Conservation (phyloP, 1,284 basidiomycete species). For the Cerrena zonata region DNA sequence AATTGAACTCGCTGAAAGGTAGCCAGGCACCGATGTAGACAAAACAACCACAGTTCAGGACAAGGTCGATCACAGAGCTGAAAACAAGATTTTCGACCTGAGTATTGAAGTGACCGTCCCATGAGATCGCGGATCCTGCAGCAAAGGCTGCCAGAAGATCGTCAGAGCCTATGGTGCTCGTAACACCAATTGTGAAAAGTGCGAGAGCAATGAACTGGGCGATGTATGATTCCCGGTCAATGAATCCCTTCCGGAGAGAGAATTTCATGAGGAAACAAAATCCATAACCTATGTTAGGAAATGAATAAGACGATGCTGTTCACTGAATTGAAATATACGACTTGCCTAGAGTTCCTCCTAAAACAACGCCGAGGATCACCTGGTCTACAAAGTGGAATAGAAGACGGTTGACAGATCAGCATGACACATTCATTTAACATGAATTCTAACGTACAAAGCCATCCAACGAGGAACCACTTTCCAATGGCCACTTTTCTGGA, state of each 20-base stretch:
- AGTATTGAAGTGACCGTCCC: slow-evolving; percentile 88
- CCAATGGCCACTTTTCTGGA: slow-evolving; percentile 62
- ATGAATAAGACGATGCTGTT: neutral
- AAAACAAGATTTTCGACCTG: slow-evolving; percentile 84
- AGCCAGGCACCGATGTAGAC: slow-evolving; percentile 89
- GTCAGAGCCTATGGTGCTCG: slow-evolving; percentile 75
- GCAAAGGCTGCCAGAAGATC: slow-evolving; percentile 89
- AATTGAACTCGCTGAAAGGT: slow-evolving; percentile 68
- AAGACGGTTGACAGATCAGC: neutral
- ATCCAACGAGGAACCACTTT: slow-evolving; percentile 78
- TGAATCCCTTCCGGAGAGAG: slow-evolving; percentile 68
- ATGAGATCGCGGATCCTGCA: slow-evolving; percentile 87
- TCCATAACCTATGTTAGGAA: slow-evolving; percentile 40
- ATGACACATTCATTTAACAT: neutral
- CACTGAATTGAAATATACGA: neutral
- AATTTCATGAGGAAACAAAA: slow-evolving; percentile 83
- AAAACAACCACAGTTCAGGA: slow-evolving; percentile 82
- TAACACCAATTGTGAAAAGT: slow-evolving; percentile 74
- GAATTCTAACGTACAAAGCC: slow-evolving; percentile 55
- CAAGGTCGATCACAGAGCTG: slow-evolving; percentile 80
- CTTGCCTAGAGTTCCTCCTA: slow-evolving; percentile 72
- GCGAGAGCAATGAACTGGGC: slow-evolving; percentile 85
- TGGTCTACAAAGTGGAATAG: slow-evolving; percentile 52
- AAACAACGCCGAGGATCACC: slow-evolving; percentile 73
- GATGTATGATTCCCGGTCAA: slow-evolving; percentile 88